phyloP scores from a whole-genome alignment of 2,329 filamentous ascomycete species.

The Fusarium nurragi region DNA sequence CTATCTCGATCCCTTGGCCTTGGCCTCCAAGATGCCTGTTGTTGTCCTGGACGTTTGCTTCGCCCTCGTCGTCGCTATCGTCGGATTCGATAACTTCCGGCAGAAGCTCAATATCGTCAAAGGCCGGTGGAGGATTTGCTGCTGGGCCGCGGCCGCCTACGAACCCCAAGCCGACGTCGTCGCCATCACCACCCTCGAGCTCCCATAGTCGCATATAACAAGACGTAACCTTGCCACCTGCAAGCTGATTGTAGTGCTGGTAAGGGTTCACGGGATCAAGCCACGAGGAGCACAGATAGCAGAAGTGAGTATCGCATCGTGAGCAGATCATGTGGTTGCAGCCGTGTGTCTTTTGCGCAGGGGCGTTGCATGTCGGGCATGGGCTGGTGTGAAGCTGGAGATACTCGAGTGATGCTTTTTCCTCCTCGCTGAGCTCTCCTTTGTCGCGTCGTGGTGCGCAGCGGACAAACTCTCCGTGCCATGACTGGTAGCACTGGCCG shows the following conservation, averaged over 20 bases:
- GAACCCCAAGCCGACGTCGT: conserved; percentile 59
- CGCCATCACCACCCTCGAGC: conserved; percentile 80
- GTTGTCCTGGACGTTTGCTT: conserved; percentile 34
- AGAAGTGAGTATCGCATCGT: conserved; percentile 91
- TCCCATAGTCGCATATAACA: conserved; percentile 95
- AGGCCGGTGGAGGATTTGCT: conserved; percentile 21
- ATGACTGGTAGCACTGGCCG: conserved; percentile 73
- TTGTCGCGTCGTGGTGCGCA: conserved; percentile 73
- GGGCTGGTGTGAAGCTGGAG: conserved; percentile 82
- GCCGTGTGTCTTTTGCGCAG: conserved; percentile 88
- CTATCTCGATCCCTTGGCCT: conserved; percentile 55
- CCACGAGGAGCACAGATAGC: conserved; percentile 93
- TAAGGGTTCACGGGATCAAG: conserved; percentile 85
- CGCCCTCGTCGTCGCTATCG: conserved; percentile 48
- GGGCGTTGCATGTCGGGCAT: conserved; percentile 87
- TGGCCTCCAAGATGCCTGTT: conserved; percentile 43
- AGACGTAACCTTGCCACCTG: conserved; percentile 60
- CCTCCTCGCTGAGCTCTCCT: conserved; percentile 81
- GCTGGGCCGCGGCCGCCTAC: conserved; percentile 50
- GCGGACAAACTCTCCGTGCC: conserved; percentile 87
- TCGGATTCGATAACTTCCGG: conserved; percentile 48
- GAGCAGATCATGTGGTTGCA: conserved; percentile 98
- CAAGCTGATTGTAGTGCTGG: conserved; percentile 80
- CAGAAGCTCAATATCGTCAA: conserved; percentile 34
- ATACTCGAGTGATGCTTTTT: conserved; percentile 87